phyloP scores from a whole-genome alignment of 768 basidiomycete genomes.

The Suillus variegatus region DNA sequence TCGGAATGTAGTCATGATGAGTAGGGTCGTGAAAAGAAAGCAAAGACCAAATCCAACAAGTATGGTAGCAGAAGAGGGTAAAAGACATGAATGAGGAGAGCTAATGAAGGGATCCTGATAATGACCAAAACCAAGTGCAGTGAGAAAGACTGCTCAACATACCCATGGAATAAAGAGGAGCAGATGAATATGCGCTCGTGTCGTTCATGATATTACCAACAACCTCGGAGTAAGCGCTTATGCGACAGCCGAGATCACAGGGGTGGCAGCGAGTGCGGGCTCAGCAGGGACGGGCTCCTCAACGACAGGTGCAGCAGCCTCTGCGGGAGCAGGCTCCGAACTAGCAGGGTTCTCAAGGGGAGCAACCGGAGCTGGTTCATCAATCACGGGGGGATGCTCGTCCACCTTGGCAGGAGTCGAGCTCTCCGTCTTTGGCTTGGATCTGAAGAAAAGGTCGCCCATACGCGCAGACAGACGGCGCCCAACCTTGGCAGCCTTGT shows the following conservation, averaged over 20 bases:
- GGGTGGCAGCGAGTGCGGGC: constrained; percentile 51
- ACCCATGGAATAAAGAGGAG: constrained; percentile 31
- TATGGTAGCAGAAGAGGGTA: constrained; percentile 41
- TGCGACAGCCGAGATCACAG: constrained; percentile 80
- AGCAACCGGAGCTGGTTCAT: constrained; percentile 77
- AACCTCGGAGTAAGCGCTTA: constrained; percentile 41
- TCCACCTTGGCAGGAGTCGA: constrained; percentile 78
- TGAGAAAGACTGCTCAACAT: constrained; percentile 38
- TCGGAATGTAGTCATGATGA: constrained; percentile 60
- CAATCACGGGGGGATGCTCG: constrained; percentile 87
- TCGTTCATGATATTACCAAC: constrained; percentile 43
- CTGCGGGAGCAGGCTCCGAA: constrained; percentile 40
- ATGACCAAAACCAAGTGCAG: constrained; percentile 41
- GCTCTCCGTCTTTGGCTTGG: constrained; percentile 66
- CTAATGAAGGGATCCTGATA: constrained; percentile 28
- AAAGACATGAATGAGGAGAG: constrained; percentile 36
- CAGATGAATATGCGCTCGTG: constrained; percentile 40
- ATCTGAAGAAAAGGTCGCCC: constrained; percentile 84
- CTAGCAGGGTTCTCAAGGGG: constrained; percentile 80
- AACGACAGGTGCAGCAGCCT: constrained; percentile 34
- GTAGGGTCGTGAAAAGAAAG: constrained; percentile 56
- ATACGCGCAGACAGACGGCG: constrained; percentile 87
- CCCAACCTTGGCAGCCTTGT: constrained; percentile 62
- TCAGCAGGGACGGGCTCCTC: constrained; percentile 26
- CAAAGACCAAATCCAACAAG: constrained; percentile 62